These are phyloP conservation scores for Xerocomellus chrysenteron DNA, from an alignment of 768 basidiomycete species.

Conservation along the genomic window DNA sequence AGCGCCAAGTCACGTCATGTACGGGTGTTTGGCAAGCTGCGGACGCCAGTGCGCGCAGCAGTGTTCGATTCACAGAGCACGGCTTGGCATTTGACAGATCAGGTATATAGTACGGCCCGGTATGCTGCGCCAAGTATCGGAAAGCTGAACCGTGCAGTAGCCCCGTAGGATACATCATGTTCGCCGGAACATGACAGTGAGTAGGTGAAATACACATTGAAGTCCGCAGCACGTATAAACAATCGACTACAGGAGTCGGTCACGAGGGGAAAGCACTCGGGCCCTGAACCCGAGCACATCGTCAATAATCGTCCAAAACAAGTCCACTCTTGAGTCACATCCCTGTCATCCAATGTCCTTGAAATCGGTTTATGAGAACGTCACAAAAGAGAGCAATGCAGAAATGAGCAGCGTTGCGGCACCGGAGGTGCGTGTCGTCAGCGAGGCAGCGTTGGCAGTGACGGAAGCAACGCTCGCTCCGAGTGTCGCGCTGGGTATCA, in stretches of 20 bases:
- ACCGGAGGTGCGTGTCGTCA: background rate
- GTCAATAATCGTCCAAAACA: background rate
- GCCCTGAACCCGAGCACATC: too few relatives aligned
- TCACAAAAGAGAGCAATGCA: slow-evolving; percentile 7
- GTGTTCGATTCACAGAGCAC: background rate
- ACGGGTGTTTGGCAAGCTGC: background rate
- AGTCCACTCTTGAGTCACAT: background rate
- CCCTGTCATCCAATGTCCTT: background rate
- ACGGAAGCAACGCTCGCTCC: slow-evolving; percentile 16
- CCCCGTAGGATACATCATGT: too few relatives aligned
- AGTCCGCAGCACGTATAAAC: too few relatives aligned
- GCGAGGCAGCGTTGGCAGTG: slow-evolving; percentile 14
- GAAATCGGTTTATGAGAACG: slow-evolving; percentile 1
- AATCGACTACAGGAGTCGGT: too few relatives aligned
- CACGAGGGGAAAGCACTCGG: background rate
- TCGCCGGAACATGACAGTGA: too few relatives aligned
- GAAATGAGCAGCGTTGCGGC: slow-evolving; percentile 3
- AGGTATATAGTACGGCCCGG: too few relatives aligned
- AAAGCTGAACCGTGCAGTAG: too few relatives aligned
- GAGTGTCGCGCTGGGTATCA: slow-evolving; percentile 23
- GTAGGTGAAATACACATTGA: too few relatives aligned
- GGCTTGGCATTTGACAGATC: background rate
- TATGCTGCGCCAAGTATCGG: too few relatives aligned
- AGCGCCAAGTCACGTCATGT: background rate
- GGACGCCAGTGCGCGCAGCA: slow-evolving; percentile 7